These are phyloP conservation scores for Tylopilus balloui DNA, from an alignment of 768 basidiomycete species.

Conservation along the genomic window DNA sequence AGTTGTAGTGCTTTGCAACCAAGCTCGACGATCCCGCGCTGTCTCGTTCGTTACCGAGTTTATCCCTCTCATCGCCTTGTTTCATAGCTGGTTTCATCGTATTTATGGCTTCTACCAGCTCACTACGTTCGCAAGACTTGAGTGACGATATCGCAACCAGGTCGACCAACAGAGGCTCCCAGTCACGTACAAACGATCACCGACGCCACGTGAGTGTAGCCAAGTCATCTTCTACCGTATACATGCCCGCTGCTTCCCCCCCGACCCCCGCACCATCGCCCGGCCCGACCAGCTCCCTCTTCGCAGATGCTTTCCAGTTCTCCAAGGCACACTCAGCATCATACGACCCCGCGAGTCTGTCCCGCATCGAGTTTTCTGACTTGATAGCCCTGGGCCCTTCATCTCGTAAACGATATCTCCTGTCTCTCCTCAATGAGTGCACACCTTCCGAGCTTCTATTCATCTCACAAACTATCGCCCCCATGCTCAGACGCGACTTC, in stretches of 20 bases:
- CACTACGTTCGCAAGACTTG: conserved; percentile 2
- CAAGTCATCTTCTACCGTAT: conserved; percentile 34
- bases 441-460: conserved; percentile 60
- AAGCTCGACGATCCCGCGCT: conserved; percentile 4
- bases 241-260: conserved; percentile 52
- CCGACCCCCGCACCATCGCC: conserved; percentile 64
- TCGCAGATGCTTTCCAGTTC: conserved; percentile 29
- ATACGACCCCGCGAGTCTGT: conserved; percentile 24
- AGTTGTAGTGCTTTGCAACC: conserved; percentile 1
- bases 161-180: conserved; percentile 6
- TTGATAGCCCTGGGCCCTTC: conserved; percentile 33
- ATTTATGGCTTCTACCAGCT: conserved; percentile 13
- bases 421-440: conserved; percentile 48
- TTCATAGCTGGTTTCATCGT: neutral
- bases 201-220: conserved; percentile 13
- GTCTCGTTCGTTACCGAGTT: neutral
- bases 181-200: conserved; percentile 14
- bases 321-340: conserved; percentile 8
- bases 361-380: conserved; percentile 33
- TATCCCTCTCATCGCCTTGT: neutral
- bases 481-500: conserved; percentile 62
- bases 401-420: conserved; percentile 49
- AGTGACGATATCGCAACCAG: conserved; percentile 11
- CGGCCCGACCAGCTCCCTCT: conserved; percentile 45
- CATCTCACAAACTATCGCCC: conserved; percentile 59